A percentile compares a stretch with the other conserved stretches of the same genome.
Evolutionary conservation across 768 basidiomycete species (phyloP).

Genomic region (Lyophyllum shimeji): DNA sequence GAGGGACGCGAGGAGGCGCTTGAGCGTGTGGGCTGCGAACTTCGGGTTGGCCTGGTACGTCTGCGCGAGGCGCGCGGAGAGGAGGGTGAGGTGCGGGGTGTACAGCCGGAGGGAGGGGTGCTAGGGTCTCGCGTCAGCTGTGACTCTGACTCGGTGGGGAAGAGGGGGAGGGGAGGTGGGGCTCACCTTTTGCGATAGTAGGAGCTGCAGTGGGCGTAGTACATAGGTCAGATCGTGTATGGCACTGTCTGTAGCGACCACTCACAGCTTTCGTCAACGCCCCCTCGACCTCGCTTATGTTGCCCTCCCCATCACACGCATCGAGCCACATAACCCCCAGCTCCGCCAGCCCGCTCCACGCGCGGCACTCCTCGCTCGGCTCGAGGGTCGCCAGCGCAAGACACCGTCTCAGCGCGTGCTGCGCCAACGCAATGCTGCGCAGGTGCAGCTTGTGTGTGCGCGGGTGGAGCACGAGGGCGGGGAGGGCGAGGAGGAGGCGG

Average conservation of each 20-base stretch:
- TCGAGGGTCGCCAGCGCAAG: constrained; percentile 49
- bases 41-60: constrained; percentile 51
- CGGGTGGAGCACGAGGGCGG: constrained; percentile 43
- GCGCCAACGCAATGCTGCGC: constrained; percentile 54
- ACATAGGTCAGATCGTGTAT: neutral
- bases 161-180: neutral
- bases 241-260: too few relatives aligned
- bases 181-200: constrained; percentile 59
- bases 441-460: constrained; percentile 58
- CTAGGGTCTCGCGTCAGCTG: constrained; percentile 32
- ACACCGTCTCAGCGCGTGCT: constrained; percentile 56
- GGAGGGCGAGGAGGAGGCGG: neutral
- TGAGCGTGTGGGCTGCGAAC: constrained; percentile 58
- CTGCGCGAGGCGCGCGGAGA: constrained; percentile 58
- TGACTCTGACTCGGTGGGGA: too few relatives aligned
- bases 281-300: constrained; percentile 58
- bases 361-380: constrained; percentile 63
- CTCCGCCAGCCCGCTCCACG: constrained; percentile 71
- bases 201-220: constrained; percentile 32
- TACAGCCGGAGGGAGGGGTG: constrained; percentile 66
- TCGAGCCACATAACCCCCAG: constrained; percentile 55
- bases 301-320: constrained; percentile 50
- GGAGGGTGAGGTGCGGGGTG: constrained; percentile 55
- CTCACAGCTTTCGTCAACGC: constrained; percentile 74
- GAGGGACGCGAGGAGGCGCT: constrained; percentile 49